Conservation (phyloP, 352 stramenopile species). For the Pythium angustatum region DNA sequence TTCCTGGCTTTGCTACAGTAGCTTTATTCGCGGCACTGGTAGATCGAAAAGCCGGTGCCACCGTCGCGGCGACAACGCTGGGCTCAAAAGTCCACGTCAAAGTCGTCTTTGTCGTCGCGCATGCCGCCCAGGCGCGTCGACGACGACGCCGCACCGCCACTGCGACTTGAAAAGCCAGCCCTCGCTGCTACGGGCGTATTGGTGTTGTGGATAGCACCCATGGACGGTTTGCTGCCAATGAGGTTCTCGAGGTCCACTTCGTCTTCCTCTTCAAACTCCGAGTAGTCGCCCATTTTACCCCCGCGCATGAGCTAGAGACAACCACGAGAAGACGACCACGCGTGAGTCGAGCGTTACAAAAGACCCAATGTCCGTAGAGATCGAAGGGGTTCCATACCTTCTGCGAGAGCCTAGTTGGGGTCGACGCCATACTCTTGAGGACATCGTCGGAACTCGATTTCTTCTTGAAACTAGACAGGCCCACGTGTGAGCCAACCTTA, state of each 20-base stretch:
- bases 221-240: slow-evolving; percentile 43
- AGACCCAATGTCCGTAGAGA: too few relatives aligned
- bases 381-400: too few relatives aligned
- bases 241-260: slow-evolving; percentile 76
- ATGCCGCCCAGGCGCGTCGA: neutral
- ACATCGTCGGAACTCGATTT: slow-evolving; percentile 48
- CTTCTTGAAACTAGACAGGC: slow-evolving; percentile 49
- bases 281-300: slow-evolving; percentile 75
- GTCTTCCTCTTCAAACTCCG: slow-evolving; percentile 80
- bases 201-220: slow-evolving; percentile 9
- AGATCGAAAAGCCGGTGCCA: too few relatives aligned
- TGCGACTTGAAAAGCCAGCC: neutral
- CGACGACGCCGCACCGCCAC: neutral
- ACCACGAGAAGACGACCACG: neutral
- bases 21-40: too few relatives aligned
- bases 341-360: too few relatives aligned
- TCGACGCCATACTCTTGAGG: slow-evolving; percentile 61
- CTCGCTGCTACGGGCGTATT: slow-evolving; percentile 1
- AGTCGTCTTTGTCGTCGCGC: slow-evolving; percentile 48
- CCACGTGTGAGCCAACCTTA: neutral
- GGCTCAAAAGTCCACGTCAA: slow-evolving; percentile 64
- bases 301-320: slow-evolving; percentile 76
- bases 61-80: too few relatives aligned
- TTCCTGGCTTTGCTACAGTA: too few relatives aligned
- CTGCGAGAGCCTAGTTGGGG: slow-evolving; percentile 56